Evolutionary conservation across 129 eudicot species (phyloP), one percentile per base, ranked within the genome.

Genomic region (Oenanthe sinensis): DNA sequence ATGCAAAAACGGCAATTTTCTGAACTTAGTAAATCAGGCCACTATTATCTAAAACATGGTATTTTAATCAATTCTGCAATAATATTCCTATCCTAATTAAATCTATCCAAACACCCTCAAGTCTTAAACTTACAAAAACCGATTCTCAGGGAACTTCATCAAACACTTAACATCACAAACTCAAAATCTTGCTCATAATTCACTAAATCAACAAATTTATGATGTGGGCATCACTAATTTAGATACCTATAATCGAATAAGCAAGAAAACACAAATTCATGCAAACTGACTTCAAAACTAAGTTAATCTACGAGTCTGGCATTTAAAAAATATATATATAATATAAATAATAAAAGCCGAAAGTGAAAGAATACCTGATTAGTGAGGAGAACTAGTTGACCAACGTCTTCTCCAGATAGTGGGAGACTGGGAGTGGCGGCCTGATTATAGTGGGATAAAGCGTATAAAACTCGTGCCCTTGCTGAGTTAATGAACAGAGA

Each of bases 381-480:
- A 0, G 22, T 8, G 14, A 55, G 65, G 30, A 55, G 65, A 58
- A 4, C 15, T 33, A 58, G 67, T 58, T 58, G 30, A 58, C 30
- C 0, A 2, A n/a, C n/a, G 67, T n/a, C 11, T n/a, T n/a, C 33
- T 58, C 67, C 67, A n/a, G 3, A 33, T n/a, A 33, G 8, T 33
- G n/a, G n/a, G n/a, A n/a, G n/a, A n/a, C n/a, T 58, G 67, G 67
- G 33, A 58, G 67, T 58, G 67, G 67, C 65, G 30, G 65, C 54
- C n/a, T n/a, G n/a, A n/a, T n/a, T n/a, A n/a, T n/a, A n/a, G n/a
- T n/a, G n/a, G n/a, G n/a, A n/a, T n/a, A n/a, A n/a, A n/a, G n/a
- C n/a, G n/a, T n/a, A n/a, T n/a, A n/a, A n/a, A n/a, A n/a, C n/a
- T n/a, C n/a, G n/a, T n/a, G n/a, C n/a, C n/a, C n/a, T n/a, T n/a